These are phyloP conservation scores for Lomentospora prolificans DNA, from an alignment of 2,329 filamentous ascomycete species.

Conservation along the genomic window DNA sequence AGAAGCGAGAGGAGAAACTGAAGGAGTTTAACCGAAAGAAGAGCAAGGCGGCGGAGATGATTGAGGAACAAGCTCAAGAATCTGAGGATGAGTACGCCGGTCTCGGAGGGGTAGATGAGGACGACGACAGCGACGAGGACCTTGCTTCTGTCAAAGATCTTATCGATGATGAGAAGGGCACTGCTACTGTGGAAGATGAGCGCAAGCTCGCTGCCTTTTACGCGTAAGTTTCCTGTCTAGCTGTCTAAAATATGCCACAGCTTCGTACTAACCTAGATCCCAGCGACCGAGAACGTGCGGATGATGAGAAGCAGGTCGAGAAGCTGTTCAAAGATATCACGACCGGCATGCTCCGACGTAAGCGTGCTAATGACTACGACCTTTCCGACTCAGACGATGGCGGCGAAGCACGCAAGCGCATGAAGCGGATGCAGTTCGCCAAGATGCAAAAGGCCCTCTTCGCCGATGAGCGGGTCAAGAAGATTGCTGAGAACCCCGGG, in stretches of 20 bases:
- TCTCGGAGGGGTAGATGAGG: constrained; percentile 79
- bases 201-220: constrained; percentile 75
- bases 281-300: constrained; percentile 68
- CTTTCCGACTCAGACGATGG: constrained; percentile 88
- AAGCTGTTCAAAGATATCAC: constrained; percentile 91
- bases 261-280: not conserved
- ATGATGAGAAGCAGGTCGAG: constrained; percentile 79
- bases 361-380: constrained; percentile 72
- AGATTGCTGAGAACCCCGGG: constrained; percentile 81
- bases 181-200: constrained; percentile 53
- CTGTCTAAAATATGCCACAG: constrained; percentile 9
- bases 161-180: constrained; percentile 59
- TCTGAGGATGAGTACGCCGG: constrained; percentile 98
- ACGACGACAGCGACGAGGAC: constrained; percentile 63
- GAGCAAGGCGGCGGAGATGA: constrained; percentile 75
- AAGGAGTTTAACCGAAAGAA: constrained; percentile 69
- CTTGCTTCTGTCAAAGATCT: constrained; percentile 67
- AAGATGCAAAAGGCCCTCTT: constrained; percentile 86
- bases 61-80: constrained; percentile 91
- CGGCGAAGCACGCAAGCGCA: constrained; percentile 63
- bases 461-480: constrained; percentile 79
- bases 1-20: constrained; percentile 12
- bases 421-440: constrained; percentile 80
- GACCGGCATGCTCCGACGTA: constrained; percentile 75
- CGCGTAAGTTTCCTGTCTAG: constrained; percentile 55